A percentile compares a stretch with the other conserved stretches of the same genome.
phyloP scores from a whole-genome alignment of 345 rosid genomes.

The Citrus trifoliata region DNA sequence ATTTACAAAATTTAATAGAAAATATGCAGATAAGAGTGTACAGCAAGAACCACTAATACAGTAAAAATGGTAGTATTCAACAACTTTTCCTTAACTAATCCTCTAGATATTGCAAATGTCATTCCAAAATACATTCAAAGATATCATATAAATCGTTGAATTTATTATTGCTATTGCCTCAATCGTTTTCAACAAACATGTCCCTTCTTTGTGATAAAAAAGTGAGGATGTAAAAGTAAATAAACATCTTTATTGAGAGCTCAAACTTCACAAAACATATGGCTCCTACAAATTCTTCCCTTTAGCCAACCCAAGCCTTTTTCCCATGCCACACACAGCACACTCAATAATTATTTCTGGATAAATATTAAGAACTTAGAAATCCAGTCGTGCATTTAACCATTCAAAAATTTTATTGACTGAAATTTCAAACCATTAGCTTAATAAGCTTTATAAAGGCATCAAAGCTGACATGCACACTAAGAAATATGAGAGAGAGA shows the following conservation, averaged over 20 bases:
- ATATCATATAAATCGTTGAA: background rate
- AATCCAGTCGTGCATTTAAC: background rate
- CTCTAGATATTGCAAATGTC: constrained; percentile 1
- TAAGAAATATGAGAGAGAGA: background rate
- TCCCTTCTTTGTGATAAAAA: background rate
- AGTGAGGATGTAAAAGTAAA: background rate
- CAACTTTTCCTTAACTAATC: background rate
- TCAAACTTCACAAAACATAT: background rate
- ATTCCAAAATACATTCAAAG: background rate
- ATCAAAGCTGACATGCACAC: constrained; percentile 8
- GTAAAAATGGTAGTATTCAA: background rate
- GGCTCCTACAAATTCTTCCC: background rate
- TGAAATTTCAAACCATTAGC: background rate
- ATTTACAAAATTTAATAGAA: background rate
- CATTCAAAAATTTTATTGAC: background rate
- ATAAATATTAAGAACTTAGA: background rate
- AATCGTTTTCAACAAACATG: background rate
- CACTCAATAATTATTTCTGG: background rate
- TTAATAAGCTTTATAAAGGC: background rate
- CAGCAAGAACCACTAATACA: background rate
- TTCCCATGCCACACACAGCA: too few relatives aligned
- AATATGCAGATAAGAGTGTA: background rate
- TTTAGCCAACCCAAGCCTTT: too few relatives aligned
- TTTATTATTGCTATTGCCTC: background rate
- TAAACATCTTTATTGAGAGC: background rate